Evolutionary conservation across 192 early-diverging fungal genomes (phyloP), one percentile per base, ranked within the genome.

Genomic region (Ramicandelaber brevisporus): DNA sequence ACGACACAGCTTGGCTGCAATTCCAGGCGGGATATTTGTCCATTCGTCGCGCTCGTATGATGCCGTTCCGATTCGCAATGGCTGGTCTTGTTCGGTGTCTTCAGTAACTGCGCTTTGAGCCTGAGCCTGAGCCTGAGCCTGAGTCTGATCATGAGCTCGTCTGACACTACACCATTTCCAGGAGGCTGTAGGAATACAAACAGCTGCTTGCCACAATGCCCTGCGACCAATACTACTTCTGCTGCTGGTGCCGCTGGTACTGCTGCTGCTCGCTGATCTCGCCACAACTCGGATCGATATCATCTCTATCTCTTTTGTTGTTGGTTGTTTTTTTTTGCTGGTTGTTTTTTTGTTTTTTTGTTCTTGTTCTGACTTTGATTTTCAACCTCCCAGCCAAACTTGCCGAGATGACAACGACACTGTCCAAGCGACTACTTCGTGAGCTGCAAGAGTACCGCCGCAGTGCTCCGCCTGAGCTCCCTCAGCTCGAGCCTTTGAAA

Each of bases 1-100:
- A 19, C 79, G 65, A 0, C 63, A 55, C 4, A 68, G 66, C 43
- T 84, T 86, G 32, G 63, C 45, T 7, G 84, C 45, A 17, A 96
- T 77, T 1, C 62, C 58, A 2, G 65, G 55, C 0, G 75, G 65
- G 3, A 77, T 48, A 44, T 96, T 96, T 5, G 85, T 82, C 44
- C 59, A 65, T 2, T 32, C 38, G 44, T 96, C 85, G 3, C 31
- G 17, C 4, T 35, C 9, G 33, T 58, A 62, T 0, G 31, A n/a
- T n/a, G n/a, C n/a, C n/a, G n/a, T n/a, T n/a, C n/a, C n/a, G n/a
- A n/a, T n/a, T n/a, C n/a, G n/a, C n/a, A n/a, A n/a, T n/a, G n/a
- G n/a, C n/a, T n/a, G n/a, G n/a, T n/a, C n/a, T n/a, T n/a, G n/a
- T n/a, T n/a, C n/a, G n/a, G n/a, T n/a, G n/a, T n/a, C n/a, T n/a